Conservation (phyloP, 2,329 filamentous ascomycete genomes). For the Clarireedia hainanense region DNA sequence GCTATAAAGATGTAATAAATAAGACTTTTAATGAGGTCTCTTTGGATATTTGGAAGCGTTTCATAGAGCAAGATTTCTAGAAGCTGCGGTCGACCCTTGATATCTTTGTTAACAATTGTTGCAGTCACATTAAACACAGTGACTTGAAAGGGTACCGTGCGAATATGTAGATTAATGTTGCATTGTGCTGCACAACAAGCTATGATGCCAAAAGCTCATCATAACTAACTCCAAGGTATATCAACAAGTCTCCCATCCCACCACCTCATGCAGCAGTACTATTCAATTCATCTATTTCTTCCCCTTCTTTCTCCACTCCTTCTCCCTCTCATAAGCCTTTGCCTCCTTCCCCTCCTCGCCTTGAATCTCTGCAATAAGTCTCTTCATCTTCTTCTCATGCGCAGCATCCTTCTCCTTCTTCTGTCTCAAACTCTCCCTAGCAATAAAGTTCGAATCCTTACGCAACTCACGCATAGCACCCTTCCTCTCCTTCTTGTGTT, state of each 20-base stretch:
- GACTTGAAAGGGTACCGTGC: no score
- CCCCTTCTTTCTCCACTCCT: conserved; percentile 61
- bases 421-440: conserved; percentile 77
- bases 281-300: conserved; percentile 35
- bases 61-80: no score
- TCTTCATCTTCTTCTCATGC: conserved; percentile 95
- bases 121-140: no score
- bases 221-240: neutral
- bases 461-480: conserved; percentile 87
- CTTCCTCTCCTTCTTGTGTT: conserved; percentile 73
- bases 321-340: conserved; percentile 87
- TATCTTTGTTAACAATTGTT: no score
- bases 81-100: no score
- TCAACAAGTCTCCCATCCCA: neutral
- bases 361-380: conserved; percentile 89
- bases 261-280: neutral
- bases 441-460: conserved; percentile 92
- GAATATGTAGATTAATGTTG: no score
- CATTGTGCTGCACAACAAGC: no score
- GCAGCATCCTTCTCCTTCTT: conserved; percentile 91
- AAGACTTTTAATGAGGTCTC: no score
- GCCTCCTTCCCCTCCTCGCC: conserved; percentile 80
- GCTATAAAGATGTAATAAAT: neutral
- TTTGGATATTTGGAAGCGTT: no score
- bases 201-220: neutral